phyloP scores from a whole-genome alignment of 306 rosid genomes.

The Quillaja saponaria region DNA sequence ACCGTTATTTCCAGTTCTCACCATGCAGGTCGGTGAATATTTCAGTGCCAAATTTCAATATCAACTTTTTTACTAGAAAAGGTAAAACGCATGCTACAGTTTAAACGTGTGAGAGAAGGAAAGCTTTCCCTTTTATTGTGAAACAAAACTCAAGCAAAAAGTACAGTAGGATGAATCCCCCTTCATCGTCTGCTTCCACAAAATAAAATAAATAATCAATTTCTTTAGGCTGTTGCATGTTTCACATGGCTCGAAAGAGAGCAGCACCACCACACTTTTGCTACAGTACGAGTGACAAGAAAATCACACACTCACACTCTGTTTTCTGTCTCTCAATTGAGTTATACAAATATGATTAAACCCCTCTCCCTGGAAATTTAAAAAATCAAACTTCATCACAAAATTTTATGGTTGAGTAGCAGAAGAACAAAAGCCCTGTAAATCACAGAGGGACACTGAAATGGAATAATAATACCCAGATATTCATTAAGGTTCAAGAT shows the following conservation, averaged over 20 bases:
- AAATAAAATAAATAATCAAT: too few relatives aligned
- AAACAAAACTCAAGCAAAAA: too few relatives aligned
- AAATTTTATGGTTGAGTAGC: neutral
- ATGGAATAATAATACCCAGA: constrained; percentile 21
- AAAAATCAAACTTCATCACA: neutral
- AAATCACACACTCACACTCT: neutral
- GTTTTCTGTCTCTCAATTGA: constrained; percentile 8
- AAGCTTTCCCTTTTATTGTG: too few relatives aligned
- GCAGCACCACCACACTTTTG: neutral
- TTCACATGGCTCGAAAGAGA: constrained; percentile 34
- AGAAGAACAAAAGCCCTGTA: too few relatives aligned
- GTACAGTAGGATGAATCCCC: too few relatives aligned
- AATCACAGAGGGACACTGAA: too few relatives aligned
- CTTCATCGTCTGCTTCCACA: too few relatives aligned
- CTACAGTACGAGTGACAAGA: neutral
- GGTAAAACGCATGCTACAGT: too few relatives aligned
- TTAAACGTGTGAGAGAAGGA: too few relatives aligned
- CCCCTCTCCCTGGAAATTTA: constrained; percentile 11
- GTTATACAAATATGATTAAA: neutral
- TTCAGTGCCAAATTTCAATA: neutral
- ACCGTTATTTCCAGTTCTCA: constrained; percentile 19
- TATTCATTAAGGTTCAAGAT: constrained; percentile 30
- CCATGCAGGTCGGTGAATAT: constrained; percentile 33
- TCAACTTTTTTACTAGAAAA: too few relatives aligned
- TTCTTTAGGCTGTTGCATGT: constrained; percentile 25